Evolutionary conservation across 2,329 filamentous ascomycete species (phyloP).

Genomic region (Penicillium sp.): DNA sequence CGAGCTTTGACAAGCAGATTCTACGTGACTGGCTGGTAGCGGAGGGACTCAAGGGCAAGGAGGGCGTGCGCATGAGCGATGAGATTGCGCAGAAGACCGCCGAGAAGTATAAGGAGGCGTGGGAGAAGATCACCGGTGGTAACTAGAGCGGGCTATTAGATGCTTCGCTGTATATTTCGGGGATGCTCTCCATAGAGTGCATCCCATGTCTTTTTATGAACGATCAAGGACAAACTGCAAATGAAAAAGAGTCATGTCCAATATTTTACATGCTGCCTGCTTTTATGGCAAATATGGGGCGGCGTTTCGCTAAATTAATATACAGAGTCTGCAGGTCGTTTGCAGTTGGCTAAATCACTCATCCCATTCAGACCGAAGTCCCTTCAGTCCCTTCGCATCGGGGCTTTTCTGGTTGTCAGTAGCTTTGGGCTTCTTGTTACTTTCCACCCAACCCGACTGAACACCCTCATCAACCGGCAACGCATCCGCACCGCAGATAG

Average conservation of each 20-base stretch:
- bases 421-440: constrained; percentile 4
- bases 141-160: constrained; percentile 31
- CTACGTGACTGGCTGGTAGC: constrained; percentile 77
- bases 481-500: constrained; percentile 41
- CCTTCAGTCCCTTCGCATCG: constrained; percentile 36
- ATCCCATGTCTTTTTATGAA: constrained; percentile 11
- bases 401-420: constrained; percentile 12
- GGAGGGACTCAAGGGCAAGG: constrained; percentile 71
- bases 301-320: constrained; percentile 2
- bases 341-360: constrained; percentile 11
- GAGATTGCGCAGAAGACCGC: constrained; percentile 68
- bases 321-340: background rate
- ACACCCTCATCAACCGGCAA: constrained; percentile 39
- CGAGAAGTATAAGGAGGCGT: constrained; percentile 74
- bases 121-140: constrained; percentile 64
- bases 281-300: background rate
- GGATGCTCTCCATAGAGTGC: background rate
- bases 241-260: constrained; percentile 4
- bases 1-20: constrained; percentile 86
- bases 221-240: constrained; percentile 2
- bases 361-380: constrained; percentile 37
- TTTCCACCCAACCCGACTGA: constrained; percentile 26
- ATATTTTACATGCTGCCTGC: constrained; percentile 1
- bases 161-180: constrained; percentile 2
- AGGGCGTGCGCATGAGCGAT: constrained; percentile 68